Percentiles rank a stretch among this genome's conserved stretches.
phyloP scores from a whole-genome alignment of 139 green algal genomes.

The Chlorella sp. region DNA sequence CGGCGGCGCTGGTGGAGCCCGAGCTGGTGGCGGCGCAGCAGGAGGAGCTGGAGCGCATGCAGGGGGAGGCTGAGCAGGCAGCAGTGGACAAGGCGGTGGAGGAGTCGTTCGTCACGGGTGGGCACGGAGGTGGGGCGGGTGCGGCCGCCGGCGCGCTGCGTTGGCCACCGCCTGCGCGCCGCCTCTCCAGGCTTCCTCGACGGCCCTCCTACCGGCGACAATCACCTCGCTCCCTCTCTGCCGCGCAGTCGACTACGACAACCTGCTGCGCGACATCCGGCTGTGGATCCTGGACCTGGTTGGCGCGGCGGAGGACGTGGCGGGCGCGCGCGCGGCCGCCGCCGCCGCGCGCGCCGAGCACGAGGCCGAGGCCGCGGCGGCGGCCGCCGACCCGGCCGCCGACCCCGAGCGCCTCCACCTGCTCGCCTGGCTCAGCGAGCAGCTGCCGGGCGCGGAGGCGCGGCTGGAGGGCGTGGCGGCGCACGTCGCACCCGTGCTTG shows the following conservation, averaged over 20 bases:
- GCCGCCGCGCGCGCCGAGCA: no score
- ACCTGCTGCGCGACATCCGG: constrained; percentile 41
- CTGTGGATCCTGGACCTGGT: constrained; percentile 37
- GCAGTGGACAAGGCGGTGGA: background rate
- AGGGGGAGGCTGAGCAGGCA: background rate
- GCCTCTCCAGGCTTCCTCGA: constrained; percentile 16
- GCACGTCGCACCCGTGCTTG: no score
- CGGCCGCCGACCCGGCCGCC: background rate
- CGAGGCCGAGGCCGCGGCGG: background rate
- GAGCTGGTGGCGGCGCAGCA: constrained; percentile 32
- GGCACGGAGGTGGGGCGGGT: background rate
- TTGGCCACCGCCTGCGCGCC: background rate
- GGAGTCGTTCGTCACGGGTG: background rate
- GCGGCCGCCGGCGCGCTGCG: background rate
- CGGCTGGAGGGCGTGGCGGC: constrained; percentile 12
- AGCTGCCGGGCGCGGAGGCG: constrained; percentile 2
- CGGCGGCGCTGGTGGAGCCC: constrained; percentile 26
- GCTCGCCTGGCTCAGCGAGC: background rate
- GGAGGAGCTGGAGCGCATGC: background rate
- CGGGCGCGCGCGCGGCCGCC: no score
- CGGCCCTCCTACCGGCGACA: constrained; percentile 12
- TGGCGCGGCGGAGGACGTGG: constrained; percentile 17
- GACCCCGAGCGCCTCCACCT: background rate
- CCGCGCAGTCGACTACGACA: constrained; percentile 39
- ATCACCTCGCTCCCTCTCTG: no score